These are phyloP conservation scores for Baudoinia panamericana DNA, from an alignment of 495 filamentous ascomycete species.

Conservation along the genomic window DNA sequence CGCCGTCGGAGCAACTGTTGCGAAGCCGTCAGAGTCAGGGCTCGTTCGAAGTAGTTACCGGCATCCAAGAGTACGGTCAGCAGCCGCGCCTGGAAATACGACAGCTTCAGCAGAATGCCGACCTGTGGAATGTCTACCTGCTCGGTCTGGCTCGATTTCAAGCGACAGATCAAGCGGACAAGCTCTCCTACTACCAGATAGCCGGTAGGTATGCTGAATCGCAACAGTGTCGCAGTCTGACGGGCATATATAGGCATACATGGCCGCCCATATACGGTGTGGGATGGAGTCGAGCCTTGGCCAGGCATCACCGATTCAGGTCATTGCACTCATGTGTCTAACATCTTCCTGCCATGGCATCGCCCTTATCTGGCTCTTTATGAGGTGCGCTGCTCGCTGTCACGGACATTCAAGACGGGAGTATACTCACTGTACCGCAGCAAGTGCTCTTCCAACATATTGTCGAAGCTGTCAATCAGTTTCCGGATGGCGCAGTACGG, in stretches of 20 bases:
- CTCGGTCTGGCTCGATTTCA: conserved; percentile 43
- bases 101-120: conserved; percentile 41
- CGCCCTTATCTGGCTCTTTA: conserved; percentile 54
- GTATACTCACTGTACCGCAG: too few relatives aligned
- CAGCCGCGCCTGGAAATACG: conserved; percentile 40
- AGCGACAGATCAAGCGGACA: conserved; percentile 37
- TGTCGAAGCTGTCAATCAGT: conserved; percentile 40
- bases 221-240: background rate
- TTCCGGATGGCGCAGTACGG: conserved; percentile 33
- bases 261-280: conserved; percentile 45
- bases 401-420: conserved; percentile 4
- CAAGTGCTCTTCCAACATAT: conserved; percentile 43
- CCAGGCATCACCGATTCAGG: conserved; percentile 38
- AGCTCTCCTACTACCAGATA: conserved; percentile 49
- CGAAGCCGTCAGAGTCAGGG: too few relatives aligned
- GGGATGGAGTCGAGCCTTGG: conserved; percentile 41
- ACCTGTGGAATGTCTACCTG: conserved; percentile 47
- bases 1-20: too few relatives aligned
- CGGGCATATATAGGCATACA: conserved; percentile 42
- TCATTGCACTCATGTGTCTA: conserved; percentile 53
- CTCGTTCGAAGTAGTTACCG: conserved; percentile 3
- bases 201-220: conserved; percentile 30
- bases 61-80: conserved; percentile 10
- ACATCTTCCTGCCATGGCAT: conserved; percentile 61
- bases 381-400: conserved; percentile 52